These are phyloP conservation scores for Silene vulgaris DNA, from an alignment of 179 eudicot genomes.

Conservation along the genomic window DNA sequence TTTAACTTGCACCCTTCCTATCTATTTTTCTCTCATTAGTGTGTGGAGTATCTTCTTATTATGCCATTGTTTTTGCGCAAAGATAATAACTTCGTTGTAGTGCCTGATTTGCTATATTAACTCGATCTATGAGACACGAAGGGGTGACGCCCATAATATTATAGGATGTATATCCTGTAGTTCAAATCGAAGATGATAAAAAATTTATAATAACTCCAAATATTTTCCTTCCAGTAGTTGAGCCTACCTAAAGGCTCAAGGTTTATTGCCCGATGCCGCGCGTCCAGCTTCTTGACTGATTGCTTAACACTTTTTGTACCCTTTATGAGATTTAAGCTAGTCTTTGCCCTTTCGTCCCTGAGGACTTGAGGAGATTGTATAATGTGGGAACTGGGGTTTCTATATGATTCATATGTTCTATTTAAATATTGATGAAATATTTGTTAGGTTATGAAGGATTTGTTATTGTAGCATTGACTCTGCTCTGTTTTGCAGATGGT, in stretches of 20 bases:
- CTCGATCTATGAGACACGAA: neutral
- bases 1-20: constrained; percentile 10
- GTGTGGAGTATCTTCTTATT: neutral
- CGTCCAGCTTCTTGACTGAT: neutral
- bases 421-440: neutral
- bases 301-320: neutral
- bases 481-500: constrained; percentile 66
- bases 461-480: constrained; percentile 1
- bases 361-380: neutral
- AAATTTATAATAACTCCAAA: neutral
- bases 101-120: neutral
- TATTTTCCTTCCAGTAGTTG: neutral
- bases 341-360: neutral
- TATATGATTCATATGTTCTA: neutral
- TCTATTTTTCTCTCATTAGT: neutral
- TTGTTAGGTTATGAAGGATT: neutral
- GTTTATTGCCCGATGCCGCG: neutral
- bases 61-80: neutral
- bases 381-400: constrained; percentile 2
- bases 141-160: no score
- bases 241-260: neutral
- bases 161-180: neutral
- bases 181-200: neutral
- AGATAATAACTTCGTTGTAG: neutral
- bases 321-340: neutral